Percentiles rank a stretch among this genome's conserved stretches.
These are phyloP conservation scores for Tricholoma furcatifolium DNA, from an alignment of 768 basidiomycete genomes.

Conservation along the genomic window DNA sequence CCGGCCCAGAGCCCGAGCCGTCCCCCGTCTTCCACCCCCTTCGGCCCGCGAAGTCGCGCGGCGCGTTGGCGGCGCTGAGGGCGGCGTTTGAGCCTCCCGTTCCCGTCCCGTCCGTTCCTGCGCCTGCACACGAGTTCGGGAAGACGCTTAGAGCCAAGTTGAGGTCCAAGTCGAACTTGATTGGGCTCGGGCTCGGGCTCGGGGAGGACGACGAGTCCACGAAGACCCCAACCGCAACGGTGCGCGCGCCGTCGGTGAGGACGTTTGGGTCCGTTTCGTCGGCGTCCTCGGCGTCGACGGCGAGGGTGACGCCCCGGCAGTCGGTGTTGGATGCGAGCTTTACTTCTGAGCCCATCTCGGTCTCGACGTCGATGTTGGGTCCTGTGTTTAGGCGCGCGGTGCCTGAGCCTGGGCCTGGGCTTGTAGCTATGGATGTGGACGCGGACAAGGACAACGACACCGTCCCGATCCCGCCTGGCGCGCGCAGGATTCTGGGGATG, in stretches of 20 bases:
- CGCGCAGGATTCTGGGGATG: constrained; percentile 58
- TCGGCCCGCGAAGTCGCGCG: constrained; percentile 41
- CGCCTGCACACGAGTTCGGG: not conserved
- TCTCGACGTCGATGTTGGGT: constrained; percentile 16
- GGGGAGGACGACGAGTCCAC: not conserved
- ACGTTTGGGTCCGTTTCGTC: constrained; percentile 36
- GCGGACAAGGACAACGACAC: constrained; percentile 20
- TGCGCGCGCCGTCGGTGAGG: constrained; percentile 37
- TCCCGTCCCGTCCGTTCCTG: not conserved
- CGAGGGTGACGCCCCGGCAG: constrained; percentile 9
- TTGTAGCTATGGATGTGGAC: constrained; percentile 2
- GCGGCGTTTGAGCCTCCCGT: constrained; percentile 23
- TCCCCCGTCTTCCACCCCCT: constrained; percentile 60
- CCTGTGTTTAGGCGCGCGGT: constrained; percentile 37
- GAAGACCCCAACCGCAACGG: constrained; percentile 11
- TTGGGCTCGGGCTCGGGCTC: too few species aligned
- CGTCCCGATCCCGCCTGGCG: constrained; percentile 45
- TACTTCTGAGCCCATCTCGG: not conserved
- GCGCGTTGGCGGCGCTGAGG: constrained; percentile 12
- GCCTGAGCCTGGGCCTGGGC: constrained; percentile 13
- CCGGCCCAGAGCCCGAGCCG: constrained; percentile 57
- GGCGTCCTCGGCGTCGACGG: constrained; percentile 1
- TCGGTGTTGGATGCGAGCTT: constrained; percentile 1
- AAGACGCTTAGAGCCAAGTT: too few species aligned
- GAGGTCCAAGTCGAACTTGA: too few species aligned